Evolutionary conservation across 2,329 filamentous ascomycete genomes (phyloP).

Genomic region (Colletotrichum acutatum): DNA sequence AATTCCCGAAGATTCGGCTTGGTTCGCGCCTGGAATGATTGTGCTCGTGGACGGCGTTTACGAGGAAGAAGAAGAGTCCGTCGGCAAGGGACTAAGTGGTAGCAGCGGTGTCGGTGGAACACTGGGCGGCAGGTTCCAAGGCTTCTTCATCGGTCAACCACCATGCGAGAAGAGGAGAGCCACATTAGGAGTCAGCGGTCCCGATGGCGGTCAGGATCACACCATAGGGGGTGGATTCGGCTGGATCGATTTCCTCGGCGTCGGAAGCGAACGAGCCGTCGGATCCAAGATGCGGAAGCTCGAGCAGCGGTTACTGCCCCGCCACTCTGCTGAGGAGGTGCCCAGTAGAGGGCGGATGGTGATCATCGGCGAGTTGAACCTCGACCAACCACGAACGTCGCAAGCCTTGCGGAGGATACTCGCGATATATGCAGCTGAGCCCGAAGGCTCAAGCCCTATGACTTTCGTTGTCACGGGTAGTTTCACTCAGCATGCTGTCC

Average conservation of each 20-base stretch:
- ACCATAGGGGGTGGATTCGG: constrained; percentile 86
- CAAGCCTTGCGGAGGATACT: constrained; percentile 85
- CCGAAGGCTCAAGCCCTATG: constrained; percentile 75
- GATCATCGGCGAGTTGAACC: constrained; percentile 86
- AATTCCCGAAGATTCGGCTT: constrained; percentile 86
- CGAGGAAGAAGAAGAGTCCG: constrained; percentile 85
- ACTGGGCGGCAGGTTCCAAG: constrained; percentile 92
- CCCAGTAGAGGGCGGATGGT: constrained; percentile 67
- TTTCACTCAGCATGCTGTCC: constrained; percentile 76
- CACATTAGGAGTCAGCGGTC: constrained; percentile 78
- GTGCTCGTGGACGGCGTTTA: constrained; percentile 96
- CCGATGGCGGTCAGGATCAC: constrained; percentile 66
- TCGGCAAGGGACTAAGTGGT: constrained; percentile 76
- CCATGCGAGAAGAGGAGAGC: constrained; percentile 86
- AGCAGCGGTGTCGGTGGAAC: constrained; percentile 87
- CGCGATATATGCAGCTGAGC: constrained; percentile 74
- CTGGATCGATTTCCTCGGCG: constrained; percentile 95
- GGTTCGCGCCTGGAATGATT: constrained; percentile 96
- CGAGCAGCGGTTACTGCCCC: constrained; percentile 74
- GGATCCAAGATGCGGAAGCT: constrained; percentile 86
- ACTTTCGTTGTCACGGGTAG: constrained; percentile 88
- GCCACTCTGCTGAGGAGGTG: constrained; percentile 46
- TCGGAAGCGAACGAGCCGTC: constrained; percentile 87
- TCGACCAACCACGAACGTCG: constrained; percentile 85
- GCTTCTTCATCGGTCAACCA: constrained; percentile 90